phyloP scores from a whole-genome alignment of 352 stramenopile species.

The Globisporangium iwayamae region DNA sequence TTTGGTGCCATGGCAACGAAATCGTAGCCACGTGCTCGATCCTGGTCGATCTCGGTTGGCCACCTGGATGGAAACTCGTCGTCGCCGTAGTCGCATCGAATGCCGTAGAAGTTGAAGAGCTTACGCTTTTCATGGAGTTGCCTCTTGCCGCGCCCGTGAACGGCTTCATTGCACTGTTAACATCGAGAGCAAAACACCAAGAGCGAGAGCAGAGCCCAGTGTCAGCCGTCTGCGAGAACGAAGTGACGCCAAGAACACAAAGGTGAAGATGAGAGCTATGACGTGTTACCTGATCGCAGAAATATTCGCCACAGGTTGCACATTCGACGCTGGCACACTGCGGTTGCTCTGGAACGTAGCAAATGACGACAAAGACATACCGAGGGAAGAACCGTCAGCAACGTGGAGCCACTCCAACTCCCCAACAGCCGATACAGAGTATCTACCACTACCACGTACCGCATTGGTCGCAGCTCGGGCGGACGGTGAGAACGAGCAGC shows the following conservation, averaged over 20 bases:
- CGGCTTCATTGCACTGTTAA: slow-evolving; percentile 66
- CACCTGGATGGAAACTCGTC: slow-evolving; percentile 88
- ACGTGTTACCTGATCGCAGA: slow-evolving; percentile 59
- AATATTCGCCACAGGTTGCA: slow-evolving; percentile 88
- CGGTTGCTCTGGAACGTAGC: slow-evolving; percentile 28
- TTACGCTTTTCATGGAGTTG: slow-evolving; percentile 65
- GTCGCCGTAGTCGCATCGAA: slow-evolving; percentile 89
- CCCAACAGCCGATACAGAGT: neutral
- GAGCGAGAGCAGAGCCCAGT: neutral
- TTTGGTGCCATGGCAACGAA: slow-evolving; percentile 50
- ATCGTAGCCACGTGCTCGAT: slow-evolving; percentile 60
- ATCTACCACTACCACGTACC: slow-evolving; percentile 32
- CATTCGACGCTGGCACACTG: slow-evolving; percentile 80
- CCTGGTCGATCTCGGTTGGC: slow-evolving; percentile 86
- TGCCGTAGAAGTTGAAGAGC: slow-evolving; percentile 91
- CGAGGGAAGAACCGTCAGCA: too few species aligned
- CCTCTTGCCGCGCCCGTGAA: slow-evolving; percentile 83
- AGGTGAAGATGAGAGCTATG: neutral
- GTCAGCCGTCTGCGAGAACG: neutral
- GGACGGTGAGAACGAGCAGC: slow-evolving; percentile 72
- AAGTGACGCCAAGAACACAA: neutral
- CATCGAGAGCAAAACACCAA: neutral
- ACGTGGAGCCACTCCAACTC: neutral
- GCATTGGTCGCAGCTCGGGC: slow-evolving; percentile 87
- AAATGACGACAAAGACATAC: too few species aligned